These are phyloP conservation scores for Violaceomyces palustris DNA, from an alignment of 1,284 basidiomycete species.

Conservation along the genomic window DNA sequence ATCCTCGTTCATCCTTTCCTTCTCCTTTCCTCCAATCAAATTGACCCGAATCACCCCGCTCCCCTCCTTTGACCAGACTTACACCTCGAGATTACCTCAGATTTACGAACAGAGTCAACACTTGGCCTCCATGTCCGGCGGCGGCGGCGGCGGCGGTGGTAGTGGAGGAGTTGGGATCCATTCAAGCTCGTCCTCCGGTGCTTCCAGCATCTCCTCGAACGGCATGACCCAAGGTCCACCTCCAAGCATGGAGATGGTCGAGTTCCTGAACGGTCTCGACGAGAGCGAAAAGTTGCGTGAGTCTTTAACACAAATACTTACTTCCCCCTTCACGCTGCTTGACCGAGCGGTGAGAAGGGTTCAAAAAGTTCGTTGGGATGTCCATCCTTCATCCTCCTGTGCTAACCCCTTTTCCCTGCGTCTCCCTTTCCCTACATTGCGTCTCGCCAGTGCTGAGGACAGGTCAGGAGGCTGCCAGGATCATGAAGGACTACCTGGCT, in stretches of 20 bases:
- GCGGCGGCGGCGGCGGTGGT: slow-evolving; percentile 7
- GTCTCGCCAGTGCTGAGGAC: slow-evolving; percentile 10
- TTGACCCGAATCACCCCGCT: not conserved
- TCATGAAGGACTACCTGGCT: slow-evolving; percentile 32
- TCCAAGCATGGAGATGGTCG: slow-evolving; percentile 38
- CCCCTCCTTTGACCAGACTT: slow-evolving; percentile 20
- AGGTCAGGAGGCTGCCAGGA: slow-evolving; percentile 25
- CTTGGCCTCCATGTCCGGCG: slow-evolving; percentile 9
- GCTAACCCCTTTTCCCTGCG: not conserved
- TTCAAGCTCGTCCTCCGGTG: slow-evolving; percentile 3
- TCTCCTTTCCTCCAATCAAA: not conserved
- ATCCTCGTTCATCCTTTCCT: not conserved
- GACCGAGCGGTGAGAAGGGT: too few relatives aligned
- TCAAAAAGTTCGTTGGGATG: too few relatives aligned
- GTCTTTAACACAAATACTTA: too few relatives aligned
- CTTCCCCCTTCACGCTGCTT: too few relatives aligned
- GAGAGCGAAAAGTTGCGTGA: slow-evolving; percentile 32
- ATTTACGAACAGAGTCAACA: slow-evolving; percentile 46
- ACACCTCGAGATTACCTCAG: slow-evolving; percentile 30
- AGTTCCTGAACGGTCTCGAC: slow-evolving; percentile 42
- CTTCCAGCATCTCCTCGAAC: slow-evolving; percentile 19
- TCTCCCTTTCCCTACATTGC: not conserved
- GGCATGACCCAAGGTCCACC: too few relatives aligned
- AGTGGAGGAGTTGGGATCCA: not conserved
- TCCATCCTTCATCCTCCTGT: not conserved